Percentiles rank a stretch among this genome's conserved stretches.
Conservation (phyloP, 1,284 basidiomycete species). For the Ustilago loliicola region DNA sequence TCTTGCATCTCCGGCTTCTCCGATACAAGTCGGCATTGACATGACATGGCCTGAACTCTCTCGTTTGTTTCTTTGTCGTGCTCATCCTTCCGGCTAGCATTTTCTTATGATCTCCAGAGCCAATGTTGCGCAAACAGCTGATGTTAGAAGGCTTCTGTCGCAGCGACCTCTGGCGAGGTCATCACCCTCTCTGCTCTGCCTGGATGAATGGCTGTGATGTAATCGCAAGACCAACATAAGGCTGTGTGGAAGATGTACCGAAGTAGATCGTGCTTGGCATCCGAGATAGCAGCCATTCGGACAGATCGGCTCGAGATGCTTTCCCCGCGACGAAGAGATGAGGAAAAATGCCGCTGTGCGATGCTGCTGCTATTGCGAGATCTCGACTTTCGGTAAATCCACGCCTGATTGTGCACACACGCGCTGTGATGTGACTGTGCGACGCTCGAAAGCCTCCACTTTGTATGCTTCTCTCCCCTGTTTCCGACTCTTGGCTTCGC, state of each 20-base stretch:
- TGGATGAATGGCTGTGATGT: too few relatives aligned
- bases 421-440: constrained; percentile 8
- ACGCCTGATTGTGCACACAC: neutral
- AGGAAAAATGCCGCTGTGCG: neutral
- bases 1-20: constrained; percentile 22
- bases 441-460: constrained; percentile 17
- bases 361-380: constrained; percentile 5
- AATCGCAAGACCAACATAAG: too few relatives aligned
- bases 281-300: neutral
- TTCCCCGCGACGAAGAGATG: neutral
- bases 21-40: constrained; percentile 6
- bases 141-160: too few relatives aligned
- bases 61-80: too few relatives aligned
- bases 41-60: constrained; percentile 10
- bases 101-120: too few relatives aligned
- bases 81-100: neutral
- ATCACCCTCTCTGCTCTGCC: too few relatives aligned
- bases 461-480: neutral
- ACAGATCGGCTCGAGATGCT: constrained; percentile 4
- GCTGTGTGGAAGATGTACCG: too few relatives aligned
- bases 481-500: constrained; percentile 11
- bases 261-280: neutral
- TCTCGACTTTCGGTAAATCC: constrained; percentile 5
- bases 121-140: too few relatives aligned
- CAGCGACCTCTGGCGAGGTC: too few relatives aligned